Conservation (phyloP, 768 basidiomycete genomes). For the Boletus rubropictus region DNA sequence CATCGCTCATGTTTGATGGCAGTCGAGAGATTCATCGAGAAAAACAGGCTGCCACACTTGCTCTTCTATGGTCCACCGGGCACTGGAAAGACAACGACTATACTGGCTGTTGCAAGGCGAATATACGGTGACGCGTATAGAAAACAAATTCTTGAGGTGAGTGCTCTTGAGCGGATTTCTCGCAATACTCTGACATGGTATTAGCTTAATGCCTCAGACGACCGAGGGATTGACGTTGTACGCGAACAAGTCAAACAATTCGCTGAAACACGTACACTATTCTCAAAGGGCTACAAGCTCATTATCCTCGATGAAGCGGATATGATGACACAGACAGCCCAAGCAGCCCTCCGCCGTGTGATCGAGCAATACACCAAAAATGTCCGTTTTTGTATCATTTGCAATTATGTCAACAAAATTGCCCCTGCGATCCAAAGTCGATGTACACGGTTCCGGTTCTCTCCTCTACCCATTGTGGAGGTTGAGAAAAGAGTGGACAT, state of each 20-base stretch:
- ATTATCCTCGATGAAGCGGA: constrained; percentile 99
- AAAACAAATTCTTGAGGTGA: constrained; percentile 92
- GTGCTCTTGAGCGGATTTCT: constrained; percentile 9
- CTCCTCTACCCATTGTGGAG: constrained; percentile 78
- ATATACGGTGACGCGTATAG: constrained; percentile 84
- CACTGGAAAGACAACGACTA: constrained; percentile 97
- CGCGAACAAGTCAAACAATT: constrained; percentile 99
- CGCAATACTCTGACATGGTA: constrained; percentile 1
- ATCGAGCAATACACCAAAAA: constrained; percentile 99
- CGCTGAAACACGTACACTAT: constrained; percentile 89
- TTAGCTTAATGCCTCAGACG: constrained; percentile 96
- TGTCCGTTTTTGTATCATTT: constrained; percentile 98
- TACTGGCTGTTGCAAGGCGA: constrained; percentile 88
- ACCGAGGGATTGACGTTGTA: constrained; percentile 97
- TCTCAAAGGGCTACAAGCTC: constrained; percentile 92
- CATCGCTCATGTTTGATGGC: constrained; percentile 8
- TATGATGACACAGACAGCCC: constrained; percentile 99
- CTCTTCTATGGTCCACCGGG: constrained; percentile 98
- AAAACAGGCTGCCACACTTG: constrained; percentile 89
- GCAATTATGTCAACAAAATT: constrained; percentile 99
- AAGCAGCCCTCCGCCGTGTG: constrained; percentile 91
- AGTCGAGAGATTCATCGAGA: constrained; percentile 97
- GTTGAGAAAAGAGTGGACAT: constrained; percentile 75
- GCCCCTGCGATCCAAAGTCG: constrained; percentile 97
- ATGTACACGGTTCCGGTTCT: constrained; percentile 96